Evolutionary conservation across 106 monocot genomes (phyloP).

Genomic region (Acorus gramineus): DNA sequence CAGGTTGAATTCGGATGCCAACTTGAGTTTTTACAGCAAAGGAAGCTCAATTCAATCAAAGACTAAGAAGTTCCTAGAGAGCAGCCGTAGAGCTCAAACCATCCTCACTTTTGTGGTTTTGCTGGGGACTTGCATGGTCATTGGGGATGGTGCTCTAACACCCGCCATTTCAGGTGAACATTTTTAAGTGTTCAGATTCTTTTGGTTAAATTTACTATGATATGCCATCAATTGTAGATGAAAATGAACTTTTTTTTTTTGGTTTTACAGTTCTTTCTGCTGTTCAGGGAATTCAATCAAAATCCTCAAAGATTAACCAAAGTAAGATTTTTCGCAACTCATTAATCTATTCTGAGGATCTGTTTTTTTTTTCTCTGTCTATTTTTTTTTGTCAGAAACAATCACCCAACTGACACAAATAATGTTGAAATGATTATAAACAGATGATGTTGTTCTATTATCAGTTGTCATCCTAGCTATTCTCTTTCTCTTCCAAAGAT

Average conservation of each 20-base stretch:
- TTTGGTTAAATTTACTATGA: too few species aligned
- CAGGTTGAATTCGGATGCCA: conserved; percentile 23
- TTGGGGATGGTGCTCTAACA: conserved; percentile 37
- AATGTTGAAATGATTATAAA: background rate
- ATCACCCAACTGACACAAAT: too few species aligned
- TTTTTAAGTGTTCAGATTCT: background rate
- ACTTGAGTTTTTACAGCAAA: conserved; percentile 28
- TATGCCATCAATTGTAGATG: too few species aligned
- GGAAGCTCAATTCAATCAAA: conserved; percentile 6
- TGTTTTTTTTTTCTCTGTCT: too few species aligned
- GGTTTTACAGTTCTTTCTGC: conserved; percentile 53
- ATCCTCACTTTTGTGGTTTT: conserved; percentile 21
- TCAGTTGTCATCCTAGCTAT: conserved; percentile 40
- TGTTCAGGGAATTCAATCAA: conserved; percentile 62
- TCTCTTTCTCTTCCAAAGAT: conserved; percentile 46
- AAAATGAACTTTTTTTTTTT: background rate
- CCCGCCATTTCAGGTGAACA: conserved; percentile 53
- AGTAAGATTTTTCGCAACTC: conserved; percentile 5
- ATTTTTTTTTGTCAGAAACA: too few species aligned
- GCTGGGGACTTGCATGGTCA: conserved; percentile 40
- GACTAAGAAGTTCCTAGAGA: conserved; percentile 24
- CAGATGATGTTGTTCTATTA: conserved; percentile 30
- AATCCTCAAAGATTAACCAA: conserved; percentile 37
- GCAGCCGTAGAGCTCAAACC: conserved; percentile 14
- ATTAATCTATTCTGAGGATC: background rate